Evolutionary conservation across 2,329 filamentous ascomycete genomes (phyloP).

Genomic region (Eurotiales sp.): DNA sequence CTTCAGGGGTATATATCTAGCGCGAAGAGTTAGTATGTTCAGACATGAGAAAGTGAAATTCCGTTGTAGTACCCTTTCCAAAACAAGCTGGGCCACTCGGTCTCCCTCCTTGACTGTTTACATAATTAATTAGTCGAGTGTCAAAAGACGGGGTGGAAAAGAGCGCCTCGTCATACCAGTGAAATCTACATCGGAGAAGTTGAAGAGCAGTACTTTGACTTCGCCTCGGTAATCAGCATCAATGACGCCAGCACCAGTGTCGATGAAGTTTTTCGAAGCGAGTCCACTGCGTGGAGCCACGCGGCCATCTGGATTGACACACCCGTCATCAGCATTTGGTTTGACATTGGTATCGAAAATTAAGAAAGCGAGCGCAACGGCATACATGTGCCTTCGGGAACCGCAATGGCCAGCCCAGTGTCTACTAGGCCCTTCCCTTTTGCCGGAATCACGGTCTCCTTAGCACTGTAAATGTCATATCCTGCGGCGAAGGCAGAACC

Average conservation of each 20-base stretch:
- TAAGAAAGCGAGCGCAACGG: not conserved
- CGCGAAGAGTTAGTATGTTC: not conserved
- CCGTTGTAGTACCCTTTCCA: conserved; percentile 63
- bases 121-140: no score
- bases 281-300: conserved; percentile 88
- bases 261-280: conserved; percentile 91
- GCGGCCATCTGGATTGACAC: conserved; percentile 71
- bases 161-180: conserved; percentile 28
- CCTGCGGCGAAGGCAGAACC: conserved; percentile 88
- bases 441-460: conserved; percentile 70
- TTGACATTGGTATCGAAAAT: no score
- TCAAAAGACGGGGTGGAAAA: not conserved
- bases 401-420: conserved; percentile 86
- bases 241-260: conserved; percentile 93
- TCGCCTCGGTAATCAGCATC: conserved; percentile 95
- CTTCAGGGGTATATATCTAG: conserved; percentile 83
- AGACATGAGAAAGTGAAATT: not conserved
- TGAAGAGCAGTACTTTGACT: conserved; percentile 93
- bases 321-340: not conserved
- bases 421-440: conserved; percentile 82
- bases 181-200: conserved; percentile 81
- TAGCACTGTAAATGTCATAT: conserved; percentile 84
- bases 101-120: conserved; percentile 74
- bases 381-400: conserved; percentile 85
- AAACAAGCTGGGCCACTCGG: conserved; percentile 85